phyloP scores from a whole-genome alignment of 306 rosid species.

The Quercus glauca region DNA sequence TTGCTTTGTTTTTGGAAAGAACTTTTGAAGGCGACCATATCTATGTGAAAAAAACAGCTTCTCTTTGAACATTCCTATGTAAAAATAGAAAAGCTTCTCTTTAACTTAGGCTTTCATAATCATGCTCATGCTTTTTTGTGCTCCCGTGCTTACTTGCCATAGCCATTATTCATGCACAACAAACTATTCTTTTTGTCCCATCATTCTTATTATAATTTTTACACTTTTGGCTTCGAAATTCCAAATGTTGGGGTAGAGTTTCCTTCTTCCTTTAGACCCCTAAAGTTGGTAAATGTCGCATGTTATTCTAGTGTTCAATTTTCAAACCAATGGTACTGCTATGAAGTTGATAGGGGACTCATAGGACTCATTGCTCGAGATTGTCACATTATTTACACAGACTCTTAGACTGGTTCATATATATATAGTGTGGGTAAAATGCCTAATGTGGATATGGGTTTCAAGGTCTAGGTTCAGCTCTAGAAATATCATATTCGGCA shows the following conservation, averaged over 20 bases:
- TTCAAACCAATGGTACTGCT: conserved; percentile 22
- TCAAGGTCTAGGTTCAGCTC: neutral
- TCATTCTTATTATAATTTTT: conserved; percentile 27
- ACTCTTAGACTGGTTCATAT: neutral
- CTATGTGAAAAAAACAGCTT: conserved; percentile 21
- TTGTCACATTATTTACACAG: neutral
- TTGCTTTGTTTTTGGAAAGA: conserved; percentile 24
- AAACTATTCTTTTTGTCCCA: conserved; percentile 30
- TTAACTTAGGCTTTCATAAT: conserved; percentile 26
- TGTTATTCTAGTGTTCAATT: neutral
- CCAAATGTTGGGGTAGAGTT: conserved; percentile 36
- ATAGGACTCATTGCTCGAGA: conserved; percentile 48
- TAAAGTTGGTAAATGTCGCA: conserved; percentile 17
- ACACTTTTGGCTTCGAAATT: conserved; percentile 42
- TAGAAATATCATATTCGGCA: too few relatives aligned
- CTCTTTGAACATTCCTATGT: conserved; percentile 24
- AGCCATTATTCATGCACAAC: conserved; percentile 30
- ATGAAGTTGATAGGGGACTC: conserved; percentile 30
- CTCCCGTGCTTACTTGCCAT: conserved; percentile 51
- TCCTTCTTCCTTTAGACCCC: conserved; percentile 9
- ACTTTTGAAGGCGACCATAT: conserved; percentile 30
- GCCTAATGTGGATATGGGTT: neutral
- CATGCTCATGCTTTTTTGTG: conserved; percentile 28
- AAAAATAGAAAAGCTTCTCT: neutral
- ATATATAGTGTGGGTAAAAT: neutral